phyloP scores from a whole-genome alignment of 805 yeast genomes.

The Ogataea chonburiensis region DNA sequence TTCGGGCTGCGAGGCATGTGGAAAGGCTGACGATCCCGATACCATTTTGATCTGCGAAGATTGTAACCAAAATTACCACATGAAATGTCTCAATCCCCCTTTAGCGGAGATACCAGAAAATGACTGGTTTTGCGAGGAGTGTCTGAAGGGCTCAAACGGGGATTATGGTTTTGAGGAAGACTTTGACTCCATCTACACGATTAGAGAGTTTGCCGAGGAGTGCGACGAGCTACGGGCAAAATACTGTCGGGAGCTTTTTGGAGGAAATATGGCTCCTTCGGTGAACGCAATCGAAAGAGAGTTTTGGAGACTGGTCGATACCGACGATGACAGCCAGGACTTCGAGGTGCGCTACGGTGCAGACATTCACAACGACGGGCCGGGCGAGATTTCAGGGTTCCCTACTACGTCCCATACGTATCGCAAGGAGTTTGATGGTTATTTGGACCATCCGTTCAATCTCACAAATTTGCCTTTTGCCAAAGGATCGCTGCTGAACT shows the following conservation, averaged over 20 bases:
- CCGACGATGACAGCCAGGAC: conserved; percentile 33
- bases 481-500: conserved; percentile 65
- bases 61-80: conserved; percentile 70
- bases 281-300: conserved; percentile 53
- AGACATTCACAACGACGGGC: conserved; percentile 66
- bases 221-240: conserved; percentile 49
- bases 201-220: conserved; percentile 54
- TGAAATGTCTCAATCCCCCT: conserved; percentile 62
- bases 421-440: conserved; percentile 27
- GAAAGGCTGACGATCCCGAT: conserved; percentile 42
- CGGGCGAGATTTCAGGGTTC: conserved; percentile 73
- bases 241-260: conserved; percentile 38
- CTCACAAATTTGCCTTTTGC: conserved; percentile 70
- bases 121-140: conserved; percentile 79
- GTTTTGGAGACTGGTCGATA: conserved; percentile 56
- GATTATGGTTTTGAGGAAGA: conserved; percentile 84
- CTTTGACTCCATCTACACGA: conserved; percentile 44
- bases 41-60: conserved; percentile 65
- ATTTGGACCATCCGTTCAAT: conserved; percentile 70
- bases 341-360: conserved; percentile 79
- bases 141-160: conserved; percentile 77
- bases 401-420: conserved; percentile 45
- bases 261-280: conserved; percentile 33
- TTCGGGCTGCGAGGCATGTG: conserved; percentile 42
- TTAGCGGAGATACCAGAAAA: conserved; percentile 51